phyloP scores from a whole-genome alignment of 139 green algal genomes.

The Micractinium conductrix region DNA sequence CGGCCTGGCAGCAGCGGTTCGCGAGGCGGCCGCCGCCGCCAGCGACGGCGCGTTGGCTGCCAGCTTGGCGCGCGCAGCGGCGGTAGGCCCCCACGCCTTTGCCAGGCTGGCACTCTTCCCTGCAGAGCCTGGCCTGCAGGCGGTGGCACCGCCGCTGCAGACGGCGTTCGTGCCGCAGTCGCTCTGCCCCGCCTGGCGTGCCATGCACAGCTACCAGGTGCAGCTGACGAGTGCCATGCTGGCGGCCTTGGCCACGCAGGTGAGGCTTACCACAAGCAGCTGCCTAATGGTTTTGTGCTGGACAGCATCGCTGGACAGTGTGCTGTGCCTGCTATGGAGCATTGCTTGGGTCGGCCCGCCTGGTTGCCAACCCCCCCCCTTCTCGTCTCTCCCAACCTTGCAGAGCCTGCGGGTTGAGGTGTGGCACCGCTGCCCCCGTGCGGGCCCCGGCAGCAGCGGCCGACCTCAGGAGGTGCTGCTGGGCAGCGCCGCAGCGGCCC shows the following conservation, averaged over 20 bases:
- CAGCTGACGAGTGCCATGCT: not conserved
- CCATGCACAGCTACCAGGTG: constrained; percentile 13
- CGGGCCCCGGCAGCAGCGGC: not conserved
- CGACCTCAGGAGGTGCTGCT: constrained; percentile 26
- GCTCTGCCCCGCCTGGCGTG: constrained; percentile 10
- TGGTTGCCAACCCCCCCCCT: too few relatives aligned
- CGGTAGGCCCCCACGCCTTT: constrained; percentile 18
- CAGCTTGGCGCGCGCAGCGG: constrained; percentile 4
- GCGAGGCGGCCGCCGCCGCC: not conserved
- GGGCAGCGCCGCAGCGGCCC: not conserved
- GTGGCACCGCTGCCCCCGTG: constrained; percentile 20
- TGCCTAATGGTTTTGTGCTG: too few relatives aligned
- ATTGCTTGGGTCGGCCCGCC: not conserved
- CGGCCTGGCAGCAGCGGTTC: constrained; percentile 15
- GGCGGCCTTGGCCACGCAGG: not conserved
- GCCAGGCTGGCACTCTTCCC: not conserved
- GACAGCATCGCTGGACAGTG: not conserved
- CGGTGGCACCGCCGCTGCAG: constrained; percentile 7
- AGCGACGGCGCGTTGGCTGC: not conserved
- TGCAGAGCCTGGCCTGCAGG: not conserved
- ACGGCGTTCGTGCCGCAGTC: constrained; percentile 21
- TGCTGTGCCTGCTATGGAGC: not conserved
- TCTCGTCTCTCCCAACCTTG: not conserved
- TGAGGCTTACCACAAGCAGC: not conserved
- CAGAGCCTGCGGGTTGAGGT: constrained; percentile 26